A percentile compares a stretch with the other conserved stretches of the same genome.
phyloP scores from a whole-genome alignment of 1,284 basidiomycete genomes.

The Wallemia hederae region DNA sequence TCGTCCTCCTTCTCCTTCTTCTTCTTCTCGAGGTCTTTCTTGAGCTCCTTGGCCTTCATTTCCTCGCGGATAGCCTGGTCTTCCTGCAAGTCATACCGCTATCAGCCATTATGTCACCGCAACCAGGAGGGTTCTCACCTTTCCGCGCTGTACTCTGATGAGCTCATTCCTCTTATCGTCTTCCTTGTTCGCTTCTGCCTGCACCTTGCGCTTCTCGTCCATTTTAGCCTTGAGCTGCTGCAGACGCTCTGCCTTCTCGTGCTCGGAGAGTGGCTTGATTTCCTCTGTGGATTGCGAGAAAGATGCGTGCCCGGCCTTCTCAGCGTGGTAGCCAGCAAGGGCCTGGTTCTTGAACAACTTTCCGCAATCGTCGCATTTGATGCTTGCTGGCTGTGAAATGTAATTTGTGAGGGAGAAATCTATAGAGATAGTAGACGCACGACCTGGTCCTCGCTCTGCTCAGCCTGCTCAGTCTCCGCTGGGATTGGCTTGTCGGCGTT shows the following conservation, averaged over 20 bases:
- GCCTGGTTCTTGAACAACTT: constrained; percentile 68
- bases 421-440: constrained; percentile 14
- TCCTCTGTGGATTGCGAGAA: constrained; percentile 90
- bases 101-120: neutral
- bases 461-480: constrained; percentile 26
- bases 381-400: constrained; percentile 18
- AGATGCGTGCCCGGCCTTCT: constrained; percentile 75
- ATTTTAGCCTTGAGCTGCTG: constrained; percentile 49
- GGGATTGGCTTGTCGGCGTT: constrained; percentile 15
- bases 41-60: constrained; percentile 39
- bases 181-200: constrained; percentile 36
- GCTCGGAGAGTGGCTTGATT: constrained; percentile 78
- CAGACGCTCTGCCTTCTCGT: constrained; percentile 62
- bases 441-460: neutral
- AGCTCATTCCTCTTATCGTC: constrained; percentile 47
- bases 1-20: constrained; percentile 62
- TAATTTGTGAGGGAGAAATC: neutral
- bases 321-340: constrained; percentile 73
- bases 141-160: constrained; percentile 52
- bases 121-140: constrained; percentile 20
- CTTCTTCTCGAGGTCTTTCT: constrained; percentile 49
- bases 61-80: constrained; percentile 42
- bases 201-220: constrained; percentile 36
- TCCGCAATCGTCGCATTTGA: constrained; percentile 48
- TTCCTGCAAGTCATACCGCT: constrained; percentile 27